Evolutionary conservation across 352 stramenopile genomes (phyloP).

Genomic region (Phytopythium sindhum): DNA sequence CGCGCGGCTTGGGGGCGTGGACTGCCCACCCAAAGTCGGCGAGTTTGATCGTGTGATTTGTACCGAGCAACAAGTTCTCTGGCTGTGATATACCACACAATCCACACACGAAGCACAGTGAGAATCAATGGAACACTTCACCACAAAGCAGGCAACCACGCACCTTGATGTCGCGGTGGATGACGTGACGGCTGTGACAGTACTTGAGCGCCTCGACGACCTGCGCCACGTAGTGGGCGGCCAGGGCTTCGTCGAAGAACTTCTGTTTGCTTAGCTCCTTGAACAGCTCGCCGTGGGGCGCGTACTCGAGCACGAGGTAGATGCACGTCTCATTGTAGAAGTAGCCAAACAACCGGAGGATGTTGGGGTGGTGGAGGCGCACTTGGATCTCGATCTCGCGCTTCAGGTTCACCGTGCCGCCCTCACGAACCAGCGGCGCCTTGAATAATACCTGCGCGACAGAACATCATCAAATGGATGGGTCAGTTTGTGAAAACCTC

Average conservation of each 20-base stretch:
- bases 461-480: not conserved
- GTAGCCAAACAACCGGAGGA: slow-evolving; percentile 76
- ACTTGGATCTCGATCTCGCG: slow-evolving; percentile 85
- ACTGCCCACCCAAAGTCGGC: slow-evolving; percentile 88
- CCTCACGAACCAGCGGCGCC: slow-evolving; percentile 51
- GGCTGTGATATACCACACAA: slow-evolving; percentile 33
- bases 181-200: slow-evolving; percentile 73
- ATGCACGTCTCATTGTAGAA: slow-evolving; percentile 84
- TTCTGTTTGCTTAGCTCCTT: slow-evolving; percentile 63
- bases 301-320: slow-evolving; percentile 85
- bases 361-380: slow-evolving; percentile 68
- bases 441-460: slow-evolving; percentile 59
- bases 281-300: slow-evolving; percentile 76
- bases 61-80: slow-evolving; percentile 79
- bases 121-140: not conserved
- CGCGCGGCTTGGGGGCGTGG: slow-evolving; percentile 58
- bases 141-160: not conserved
- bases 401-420: slow-evolving; percentile 58
- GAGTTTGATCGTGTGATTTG: slow-evolving; percentile 78
- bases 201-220: slow-evolving; percentile 75
- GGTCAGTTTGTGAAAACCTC: not conserved
- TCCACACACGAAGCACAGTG: not conserved
- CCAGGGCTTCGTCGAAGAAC: slow-evolving; percentile 45
- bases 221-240: slow-evolving; percentile 73
- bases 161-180: slow-evolving; percentile 89